phyloP scores from a whole-genome alignment of 1,284 basidiomycete species.

The Erythrobasidium hasegawianum region DNA sequence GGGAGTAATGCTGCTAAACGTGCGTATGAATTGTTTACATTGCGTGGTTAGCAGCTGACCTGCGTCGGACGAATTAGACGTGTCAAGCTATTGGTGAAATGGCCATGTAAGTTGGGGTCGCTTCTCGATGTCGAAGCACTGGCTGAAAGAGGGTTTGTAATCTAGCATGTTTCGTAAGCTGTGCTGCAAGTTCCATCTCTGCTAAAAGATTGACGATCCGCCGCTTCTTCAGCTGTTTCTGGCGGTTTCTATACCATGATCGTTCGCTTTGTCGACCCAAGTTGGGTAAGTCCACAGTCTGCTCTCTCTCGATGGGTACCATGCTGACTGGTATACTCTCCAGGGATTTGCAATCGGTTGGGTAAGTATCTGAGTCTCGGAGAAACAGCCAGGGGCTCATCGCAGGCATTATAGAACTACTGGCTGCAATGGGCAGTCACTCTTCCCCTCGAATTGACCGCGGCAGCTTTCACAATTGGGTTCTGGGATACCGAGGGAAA shows the following conservation, averaged over 20 bases:
- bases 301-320: too few relatives aligned
- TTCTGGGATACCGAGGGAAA: slow-evolving; percentile 37
- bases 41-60: not conserved
- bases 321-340: not conserved
- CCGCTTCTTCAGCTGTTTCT: slow-evolving; percentile 47
- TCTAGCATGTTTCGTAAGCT: slow-evolving; percentile 39
- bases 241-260: slow-evolving; percentile 52
- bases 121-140: slow-evolving; percentile 30
- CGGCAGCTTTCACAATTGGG: slow-evolving; percentile 37
- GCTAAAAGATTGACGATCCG: slow-evolving; percentile 45
- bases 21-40: not conserved
- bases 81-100: slow-evolving; percentile 53
- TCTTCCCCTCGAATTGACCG: slow-evolving; percentile 50
- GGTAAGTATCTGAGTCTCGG: too few relatives aligned
- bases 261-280: slow-evolving; percentile 43
- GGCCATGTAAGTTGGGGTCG: slow-evolving; percentile 52
- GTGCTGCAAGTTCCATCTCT: not conserved
- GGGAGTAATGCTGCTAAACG: slow-evolving; percentile 49
- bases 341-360: slow-evolving; percentile 50
- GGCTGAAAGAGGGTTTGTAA: not conserved
- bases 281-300: slow-evolving; percentile 28
- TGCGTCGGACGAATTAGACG: slow-evolving; percentile 38
- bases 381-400: too few relatives aligned
- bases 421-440: slow-evolving; percentile 46
- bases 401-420: slow-evolving; percentile 42